These are phyloP conservation scores for Boletus rufocinnamomeus DNA, from an alignment of 768 basidiomycete species.

Conservation along the genomic window DNA sequence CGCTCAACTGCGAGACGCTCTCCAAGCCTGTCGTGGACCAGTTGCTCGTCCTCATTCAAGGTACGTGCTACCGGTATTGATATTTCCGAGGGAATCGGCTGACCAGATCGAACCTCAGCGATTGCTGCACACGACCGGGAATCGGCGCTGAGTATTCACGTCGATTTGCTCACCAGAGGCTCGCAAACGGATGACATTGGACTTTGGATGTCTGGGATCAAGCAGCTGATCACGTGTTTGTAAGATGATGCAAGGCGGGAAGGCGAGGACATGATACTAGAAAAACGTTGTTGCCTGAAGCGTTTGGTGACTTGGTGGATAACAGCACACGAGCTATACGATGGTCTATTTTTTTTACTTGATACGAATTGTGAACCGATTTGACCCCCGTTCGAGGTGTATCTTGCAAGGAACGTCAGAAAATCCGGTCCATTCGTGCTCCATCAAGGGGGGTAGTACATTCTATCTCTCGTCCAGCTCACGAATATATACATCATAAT, in stretches of 20 bases:
- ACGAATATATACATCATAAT: not conserved
- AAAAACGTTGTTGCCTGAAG: not conserved
- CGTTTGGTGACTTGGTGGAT: not conserved
- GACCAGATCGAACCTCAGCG: constrained; percentile 45
- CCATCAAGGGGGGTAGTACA: not conserved
- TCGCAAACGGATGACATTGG: constrained; percentile 83
- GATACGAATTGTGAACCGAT: not conserved
- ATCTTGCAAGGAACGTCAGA: not conserved
- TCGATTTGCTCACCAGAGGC: constrained; percentile 79
- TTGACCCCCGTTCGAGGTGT: not conserved
- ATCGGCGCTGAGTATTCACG: constrained; percentile 78
- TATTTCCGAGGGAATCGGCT: not conserved
- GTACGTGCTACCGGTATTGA: constrained; percentile 42
- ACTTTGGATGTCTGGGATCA: constrained; percentile 86
- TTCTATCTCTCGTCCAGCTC: not conserved
- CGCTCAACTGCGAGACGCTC: constrained; percentile 86
- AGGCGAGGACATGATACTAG: not conserved
- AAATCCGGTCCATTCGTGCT: not conserved
- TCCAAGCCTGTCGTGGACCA: constrained; percentile 71
- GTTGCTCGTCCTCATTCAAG: constrained; percentile 68
- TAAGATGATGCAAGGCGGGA: constrained; percentile 26
- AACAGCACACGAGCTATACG: not conserved
- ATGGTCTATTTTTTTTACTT: too few species aligned
- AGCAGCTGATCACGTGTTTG: constrained; percentile 79
- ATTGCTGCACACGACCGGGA: constrained; percentile 80